A percentile compares a stretch with the other conserved stretches of the same genome.
Conservation (phyloP, 2,329 filamentous ascomycete species). For the Fusarium odoratissimum region DNA sequence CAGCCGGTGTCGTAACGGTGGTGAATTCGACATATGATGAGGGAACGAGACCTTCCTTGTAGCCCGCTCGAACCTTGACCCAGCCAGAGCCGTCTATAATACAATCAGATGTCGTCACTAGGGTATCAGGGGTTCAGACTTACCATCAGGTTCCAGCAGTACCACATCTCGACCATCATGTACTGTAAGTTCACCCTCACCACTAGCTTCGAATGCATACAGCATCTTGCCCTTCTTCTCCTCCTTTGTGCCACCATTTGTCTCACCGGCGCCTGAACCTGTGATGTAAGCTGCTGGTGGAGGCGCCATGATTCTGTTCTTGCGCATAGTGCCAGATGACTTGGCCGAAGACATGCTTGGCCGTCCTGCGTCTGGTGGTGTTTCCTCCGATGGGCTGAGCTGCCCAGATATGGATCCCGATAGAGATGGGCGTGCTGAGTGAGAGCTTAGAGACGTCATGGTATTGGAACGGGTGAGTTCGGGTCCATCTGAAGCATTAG, state of each 20-base stretch:
- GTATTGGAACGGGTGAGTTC: slow-evolving; percentile 83
- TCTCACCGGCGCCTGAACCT: slow-evolving; percentile 64
- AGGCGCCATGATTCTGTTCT: slow-evolving; percentile 84
- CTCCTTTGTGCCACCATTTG: slow-evolving; percentile 56
- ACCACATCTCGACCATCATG: slow-evolving; percentile 81
- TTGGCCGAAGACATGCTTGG: slow-evolving; percentile 47
- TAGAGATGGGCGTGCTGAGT: slow-evolving; percentile 80
- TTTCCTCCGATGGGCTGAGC: slow-evolving; percentile 64
- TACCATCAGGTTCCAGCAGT: slow-evolving; percentile 89
- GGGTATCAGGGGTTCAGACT: slow-evolving; percentile 47
- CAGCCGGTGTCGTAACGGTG: slow-evolving; percentile 54
- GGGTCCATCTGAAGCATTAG: slow-evolving; percentile 73
- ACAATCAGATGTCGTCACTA: slow-evolving; percentile 17
- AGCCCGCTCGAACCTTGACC: slow-evolving; percentile 82
- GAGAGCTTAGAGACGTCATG: slow-evolving; percentile 89
- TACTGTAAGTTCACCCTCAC: slow-evolving; percentile 84
- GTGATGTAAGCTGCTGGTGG: slow-evolving; percentile 85
- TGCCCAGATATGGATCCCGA: slow-evolving; percentile 67
- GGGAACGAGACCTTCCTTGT: slow-evolving; percentile 86
- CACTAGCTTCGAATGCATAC: slow-evolving; percentile 84
- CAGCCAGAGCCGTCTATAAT: slow-evolving; percentile 88
- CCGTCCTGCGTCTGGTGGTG: slow-evolving; percentile 45
- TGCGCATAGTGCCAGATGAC: slow-evolving; percentile 55
- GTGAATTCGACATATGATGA: slow-evolving; percentile 83
- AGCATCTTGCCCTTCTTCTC: slow-evolving; percentile 85